Evolutionary conservation across 306 rosid genomes (phyloP), one percentile per base, ranked within the genome.

Genomic region (Aeschynomene evenia): DNA sequence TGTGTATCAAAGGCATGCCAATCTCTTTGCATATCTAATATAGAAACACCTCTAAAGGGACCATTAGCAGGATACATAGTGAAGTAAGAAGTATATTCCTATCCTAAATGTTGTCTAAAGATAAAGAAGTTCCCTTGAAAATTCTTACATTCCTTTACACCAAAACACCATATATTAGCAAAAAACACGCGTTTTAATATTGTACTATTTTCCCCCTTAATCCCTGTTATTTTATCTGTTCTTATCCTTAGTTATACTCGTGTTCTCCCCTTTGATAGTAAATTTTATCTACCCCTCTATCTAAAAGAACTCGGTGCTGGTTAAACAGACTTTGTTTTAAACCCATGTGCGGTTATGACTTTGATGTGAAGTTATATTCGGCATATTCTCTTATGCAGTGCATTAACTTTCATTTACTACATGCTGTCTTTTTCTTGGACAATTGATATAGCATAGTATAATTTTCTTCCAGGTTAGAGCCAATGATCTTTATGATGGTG

Each of bases 401-500:
- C 45, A 58, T 49, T 62, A 45, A 57, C 65, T 71, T 70, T 63
- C 20, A 13, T 61, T 59, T 20, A 33, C 56, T 57, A 29, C 56
- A 64, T 45, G 14, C 22, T 42, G 39, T 26, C 9, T 48, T 14
- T 63, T 39, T 63, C 36, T 70, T 81, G 42, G 53, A 68, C 45
- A 53, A 18, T 72, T 71, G 61, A 66, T 76, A 52, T 80, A 53
- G 63, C 51, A 64, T 7, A 9, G 66, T 80, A 65, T 76, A 49
- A 24, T 67, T 68, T 76, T 52, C 51, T 68, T 76, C 34, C 84
- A 95, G 99, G 91, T 84, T 62, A 95, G 92, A 87, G 99, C 90
- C 64, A 91, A 87, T 69, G 97, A 91, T 74, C 73, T 78, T 13
- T 71, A 81, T 80, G 97, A 85, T 74, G 95, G 85, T 23, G 22